These are phyloP conservation scores for Asterophora lycoperdoides DNA, from an alignment of 768 basidiomycete species.

Conservation along the genomic window DNA sequence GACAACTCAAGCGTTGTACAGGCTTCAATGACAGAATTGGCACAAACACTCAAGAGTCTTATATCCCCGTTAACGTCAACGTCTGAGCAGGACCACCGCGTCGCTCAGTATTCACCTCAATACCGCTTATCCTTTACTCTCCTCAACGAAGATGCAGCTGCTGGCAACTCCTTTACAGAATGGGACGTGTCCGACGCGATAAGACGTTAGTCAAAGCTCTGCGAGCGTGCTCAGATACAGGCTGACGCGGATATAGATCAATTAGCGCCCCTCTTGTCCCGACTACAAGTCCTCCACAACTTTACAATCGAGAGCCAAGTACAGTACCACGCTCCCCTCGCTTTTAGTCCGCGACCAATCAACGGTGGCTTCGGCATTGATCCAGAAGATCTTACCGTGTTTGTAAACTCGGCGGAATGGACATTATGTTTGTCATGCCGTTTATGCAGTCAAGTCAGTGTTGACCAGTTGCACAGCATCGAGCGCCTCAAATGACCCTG, in stretches of 20 bases:
- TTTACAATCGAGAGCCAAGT: conserved; percentile 94
- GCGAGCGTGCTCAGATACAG: neutral
- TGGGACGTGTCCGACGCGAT: conserved; percentile 77
- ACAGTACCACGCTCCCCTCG: conserved; percentile 85
- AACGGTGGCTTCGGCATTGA: conserved; percentile 54
- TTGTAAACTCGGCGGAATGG: conserved; percentile 97
- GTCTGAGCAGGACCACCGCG: conserved; percentile 38
- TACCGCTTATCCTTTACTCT: conserved; percentile 91
- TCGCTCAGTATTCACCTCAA: conserved; percentile 73
- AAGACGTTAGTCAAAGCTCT: conserved; percentile 44
- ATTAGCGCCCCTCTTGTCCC: conserved; percentile 58
- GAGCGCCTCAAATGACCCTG: conserved; percentile 88
- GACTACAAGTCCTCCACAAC: conserved; percentile 71
- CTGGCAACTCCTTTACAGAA: conserved; percentile 49
- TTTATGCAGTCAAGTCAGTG: neutral
- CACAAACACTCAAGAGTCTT: conserved; percentile 30
- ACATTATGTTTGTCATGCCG: conserved; percentile 60
- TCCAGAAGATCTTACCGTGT: conserved; percentile 83
- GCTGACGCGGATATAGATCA: conserved; percentile 45
- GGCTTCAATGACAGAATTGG: conserved; percentile 22
- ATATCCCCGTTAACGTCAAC: conserved; percentile 40
- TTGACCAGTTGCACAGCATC: conserved; percentile 55
- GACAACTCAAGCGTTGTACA: neutral
- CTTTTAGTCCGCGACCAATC: conserved; percentile 58
- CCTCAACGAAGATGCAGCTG: conserved; percentile 83